phyloP scores from a whole-genome alignment of 805 yeast species.

The Yarrowia porcina region DNA sequence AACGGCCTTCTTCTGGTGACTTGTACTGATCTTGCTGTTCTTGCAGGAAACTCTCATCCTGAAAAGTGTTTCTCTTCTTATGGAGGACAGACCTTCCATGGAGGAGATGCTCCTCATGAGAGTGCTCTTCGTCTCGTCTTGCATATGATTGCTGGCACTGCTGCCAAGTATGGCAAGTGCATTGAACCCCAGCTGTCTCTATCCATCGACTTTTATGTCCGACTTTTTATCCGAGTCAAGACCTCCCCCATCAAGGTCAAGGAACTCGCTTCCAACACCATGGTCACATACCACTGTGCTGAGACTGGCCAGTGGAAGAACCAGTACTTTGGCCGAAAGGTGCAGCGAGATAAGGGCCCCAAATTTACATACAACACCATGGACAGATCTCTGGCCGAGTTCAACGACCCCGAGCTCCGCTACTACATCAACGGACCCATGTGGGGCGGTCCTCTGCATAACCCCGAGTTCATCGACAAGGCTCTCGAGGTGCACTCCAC shows the following conservation, averaged over 20 bases:
- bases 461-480: conserved; percentile 59
- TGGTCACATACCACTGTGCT: conserved; percentile 76
- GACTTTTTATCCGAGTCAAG: conserved; percentile 75
- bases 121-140: conserved; percentile 84
- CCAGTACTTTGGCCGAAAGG: conserved; percentile 71
- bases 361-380: conserved; percentile 57
- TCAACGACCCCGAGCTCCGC: conserved; percentile 52
- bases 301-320: conserved; percentile 74
- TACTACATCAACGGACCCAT: conserved; percentile 91
- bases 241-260: conserved; percentile 81
- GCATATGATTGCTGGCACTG: conserved; percentile 69
- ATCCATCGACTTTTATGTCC: conserved; percentile 88
- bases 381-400: conserved; percentile 53
- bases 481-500: conserved; percentile 54
- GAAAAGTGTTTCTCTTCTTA: conserved; percentile 94
- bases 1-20: conserved; percentile 87
- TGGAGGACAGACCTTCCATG: conserved; percentile 84
- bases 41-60: conserved; percentile 95
- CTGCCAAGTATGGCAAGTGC: conserved; percentile 82
- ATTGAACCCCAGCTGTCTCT: conserved; percentile 84
- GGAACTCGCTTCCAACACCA: conserved; percentile 68
- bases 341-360: conserved; percentile 29
- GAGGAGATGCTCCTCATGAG: conserved; percentile 86
- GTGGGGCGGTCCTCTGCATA: conserved; percentile 85
- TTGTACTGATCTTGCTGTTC: conserved; percentile 92